Base-by-base conservation (phyloP, 148 eudicot genomes). In the Chenopodium berlandieri region DNA sequence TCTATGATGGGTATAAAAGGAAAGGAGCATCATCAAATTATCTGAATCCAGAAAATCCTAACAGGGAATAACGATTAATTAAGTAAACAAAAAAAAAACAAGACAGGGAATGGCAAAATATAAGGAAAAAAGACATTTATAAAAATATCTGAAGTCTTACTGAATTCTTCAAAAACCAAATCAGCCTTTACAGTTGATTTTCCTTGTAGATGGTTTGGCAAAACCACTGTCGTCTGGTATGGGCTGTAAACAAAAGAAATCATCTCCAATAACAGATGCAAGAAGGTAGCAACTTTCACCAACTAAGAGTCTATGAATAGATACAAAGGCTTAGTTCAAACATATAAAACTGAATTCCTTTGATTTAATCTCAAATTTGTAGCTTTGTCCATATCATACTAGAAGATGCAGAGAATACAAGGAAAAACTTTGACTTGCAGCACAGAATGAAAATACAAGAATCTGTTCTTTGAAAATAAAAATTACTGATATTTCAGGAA, bases 111-210 rank as follows among this genome's bases (percentile, higher is more conserved):
- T 48, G 34, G 37, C 34, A 30, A 16, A 1, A 74, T 11, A 40
- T 1, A 46, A 25, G 47, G 13, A 27, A 12, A 22, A 20, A 62
- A 62, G 63, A 74, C 40, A 72, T 27, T 44, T 5, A 1, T 19
- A 47, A 27, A 5, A 80, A 48, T 69, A 81, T 67, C 60, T 72
- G 78, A 79, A 75, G 60, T 34, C 84, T 89, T 88, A 97, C 99
- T 79, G 79, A 89, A 86, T 83, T 94, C 99, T 84, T 94, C 98
- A 84, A 89, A 92, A 71, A 97, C 84, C 79, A 97, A 87, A 90
- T 91, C 88, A 46, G 97, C 98, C 87, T 89, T 97, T n/a, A 90
- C 84, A 65, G 90, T 90, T 74, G 88, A 83, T 73, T 90, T 90
- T 86, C 87, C 97, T 65, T 86, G 92, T 87, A 81, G 90, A 80